Evolutionary conservation across 2,329 filamentous ascomycete species (phyloP).

Genomic region (Colletotrichum paranaense): DNA sequence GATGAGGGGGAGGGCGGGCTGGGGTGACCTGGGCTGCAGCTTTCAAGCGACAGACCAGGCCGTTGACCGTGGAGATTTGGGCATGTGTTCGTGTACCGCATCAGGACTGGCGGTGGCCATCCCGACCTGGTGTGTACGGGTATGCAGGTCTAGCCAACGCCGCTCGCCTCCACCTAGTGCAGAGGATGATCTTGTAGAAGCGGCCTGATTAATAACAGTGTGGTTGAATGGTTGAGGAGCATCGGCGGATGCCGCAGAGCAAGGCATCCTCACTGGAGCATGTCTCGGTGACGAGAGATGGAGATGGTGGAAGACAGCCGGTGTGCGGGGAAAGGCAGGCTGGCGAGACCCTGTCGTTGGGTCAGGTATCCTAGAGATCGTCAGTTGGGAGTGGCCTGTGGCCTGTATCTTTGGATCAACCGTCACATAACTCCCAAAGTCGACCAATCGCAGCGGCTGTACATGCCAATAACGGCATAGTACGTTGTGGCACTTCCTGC

Average conservation of each 20-base stretch:
- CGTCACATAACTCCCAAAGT: background rate
- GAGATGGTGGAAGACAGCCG: background rate
- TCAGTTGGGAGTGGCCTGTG: slow-evolving; percentile 4
- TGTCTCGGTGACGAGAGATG: slow-evolving; percentile 15
- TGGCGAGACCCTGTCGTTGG: slow-evolving; percentile 19
- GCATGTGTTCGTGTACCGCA: slow-evolving; percentile 25
- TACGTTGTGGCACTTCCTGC: slow-evolving; percentile 18
- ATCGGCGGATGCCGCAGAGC: background rate
- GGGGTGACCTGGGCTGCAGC: slow-evolving; percentile 3
- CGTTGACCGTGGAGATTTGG: background rate
- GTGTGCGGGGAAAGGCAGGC: slow-evolving; percentile 23
- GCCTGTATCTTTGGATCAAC: slow-evolving; percentile 12
- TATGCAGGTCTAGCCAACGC: slow-evolving; percentile 24
- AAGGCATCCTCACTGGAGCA: background rate
- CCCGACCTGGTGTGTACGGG: slow-evolving; percentile 13
- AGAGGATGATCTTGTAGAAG: background rate
- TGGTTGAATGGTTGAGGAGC: slow-evolving; percentile 10
- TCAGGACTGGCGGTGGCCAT: slow-evolving; percentile 13
- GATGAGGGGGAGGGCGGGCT: background rate
- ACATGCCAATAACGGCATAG: slow-evolving; percentile 36
- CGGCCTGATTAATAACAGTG: background rate
- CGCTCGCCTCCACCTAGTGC: slow-evolving; percentile 6
- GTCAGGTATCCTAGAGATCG: slow-evolving; percentile 19
- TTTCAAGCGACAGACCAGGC: background rate
- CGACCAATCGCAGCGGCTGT: slow-evolving; percentile 31